These are phyloP conservation scores for Trichoderma parareesei DNA, from an alignment of 495 filamentous ascomycete genomes.

Conservation along the genomic window DNA sequence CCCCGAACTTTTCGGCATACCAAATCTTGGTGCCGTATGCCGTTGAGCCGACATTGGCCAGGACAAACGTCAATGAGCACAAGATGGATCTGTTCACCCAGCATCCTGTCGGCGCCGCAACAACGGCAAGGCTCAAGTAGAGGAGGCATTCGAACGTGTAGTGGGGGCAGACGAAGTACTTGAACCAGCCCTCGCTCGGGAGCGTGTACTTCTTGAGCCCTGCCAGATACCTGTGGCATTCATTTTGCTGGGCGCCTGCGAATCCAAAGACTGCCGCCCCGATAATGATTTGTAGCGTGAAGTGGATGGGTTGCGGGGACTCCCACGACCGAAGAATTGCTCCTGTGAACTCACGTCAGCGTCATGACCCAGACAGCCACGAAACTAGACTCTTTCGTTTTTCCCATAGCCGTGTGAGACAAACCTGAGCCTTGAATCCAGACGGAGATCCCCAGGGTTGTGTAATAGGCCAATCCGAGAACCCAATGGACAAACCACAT, in stretches of 20 bases:
- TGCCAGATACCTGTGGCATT: slow-evolving; percentile 71
- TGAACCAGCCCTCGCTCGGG: slow-evolving; percentile 59
- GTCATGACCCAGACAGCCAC: slow-evolving; percentile 15
- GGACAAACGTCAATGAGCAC: slow-evolving; percentile 62
- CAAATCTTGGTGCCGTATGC: slow-evolving; percentile 69
- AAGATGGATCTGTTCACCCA: slow-evolving; percentile 67
- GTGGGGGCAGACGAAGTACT: slow-evolving; percentile 70
- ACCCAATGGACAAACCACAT: slow-evolving; percentile 85
- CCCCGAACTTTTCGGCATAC: slow-evolving; percentile 76
- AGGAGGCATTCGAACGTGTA: slow-evolving; percentile 82
- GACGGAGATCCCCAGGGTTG: slow-evolving; percentile 58
- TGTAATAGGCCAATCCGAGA: slow-evolving; percentile 71
- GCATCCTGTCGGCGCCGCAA: slow-evolving; percentile 56
- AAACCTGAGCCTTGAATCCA: slow-evolving; percentile 83
- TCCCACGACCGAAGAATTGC: slow-evolving; percentile 12
- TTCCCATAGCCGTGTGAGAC: slow-evolving; percentile 17
- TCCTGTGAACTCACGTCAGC: slow-evolving; percentile 5
- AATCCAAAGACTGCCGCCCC: slow-evolving; percentile 59
- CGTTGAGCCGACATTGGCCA: slow-evolving; percentile 71
- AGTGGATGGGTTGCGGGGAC: slow-evolving; percentile 22
- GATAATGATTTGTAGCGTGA: slow-evolving; percentile 21
- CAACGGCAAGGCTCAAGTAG: slow-evolving; percentile 68
- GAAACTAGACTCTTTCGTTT: neutral
- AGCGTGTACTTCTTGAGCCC: slow-evolving; percentile 78
- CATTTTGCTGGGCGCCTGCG: slow-evolving; percentile 71